Conservation (phyloP, 306 rosid genomes). For the Mimosa pudica region DNA sequence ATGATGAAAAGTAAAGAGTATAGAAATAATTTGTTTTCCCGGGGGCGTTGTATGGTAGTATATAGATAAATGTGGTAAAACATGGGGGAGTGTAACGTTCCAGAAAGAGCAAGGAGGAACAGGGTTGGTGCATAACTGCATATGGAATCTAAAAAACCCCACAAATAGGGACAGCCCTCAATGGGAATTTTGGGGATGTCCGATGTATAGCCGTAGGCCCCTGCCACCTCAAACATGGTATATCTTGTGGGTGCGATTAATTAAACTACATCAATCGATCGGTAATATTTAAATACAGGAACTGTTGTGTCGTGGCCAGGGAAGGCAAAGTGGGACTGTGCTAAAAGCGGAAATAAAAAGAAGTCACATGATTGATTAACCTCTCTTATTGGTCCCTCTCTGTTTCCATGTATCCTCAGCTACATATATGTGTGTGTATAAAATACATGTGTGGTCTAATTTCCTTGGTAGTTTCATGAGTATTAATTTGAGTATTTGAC, state of each 20-base stretch:
- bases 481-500: neutral
- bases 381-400: neutral
- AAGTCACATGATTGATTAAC: neutral
- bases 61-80: conserved; percentile 2
- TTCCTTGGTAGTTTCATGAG: too few species aligned
- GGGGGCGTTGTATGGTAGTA: too few species aligned
- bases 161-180: conserved; percentile 12
- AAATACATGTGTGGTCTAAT: neutral
- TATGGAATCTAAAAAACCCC: conserved; percentile 44
- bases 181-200: conserved; percentile 32
- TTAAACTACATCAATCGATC: too few species aligned
- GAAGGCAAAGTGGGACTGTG: neutral
- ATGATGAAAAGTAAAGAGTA: neutral
- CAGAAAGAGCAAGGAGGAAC: conserved; percentile 35
- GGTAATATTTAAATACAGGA: too few species aligned
- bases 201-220: neutral
- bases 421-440: too few species aligned
- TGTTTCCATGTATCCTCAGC: neutral
- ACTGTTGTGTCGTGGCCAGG: neutral
- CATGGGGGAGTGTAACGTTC: conserved; percentile 1
- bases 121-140: conserved; percentile 34
- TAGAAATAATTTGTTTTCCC: too few species aligned
- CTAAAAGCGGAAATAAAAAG: conserved; percentile 14
- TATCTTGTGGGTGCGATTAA: neutral
- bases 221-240: neutral